These are phyloP conservation scores for Stagonosporopsis tanaceti DNA, from an alignment of 2,329 filamentous ascomycete genomes.

Conservation along the genomic window DNA sequence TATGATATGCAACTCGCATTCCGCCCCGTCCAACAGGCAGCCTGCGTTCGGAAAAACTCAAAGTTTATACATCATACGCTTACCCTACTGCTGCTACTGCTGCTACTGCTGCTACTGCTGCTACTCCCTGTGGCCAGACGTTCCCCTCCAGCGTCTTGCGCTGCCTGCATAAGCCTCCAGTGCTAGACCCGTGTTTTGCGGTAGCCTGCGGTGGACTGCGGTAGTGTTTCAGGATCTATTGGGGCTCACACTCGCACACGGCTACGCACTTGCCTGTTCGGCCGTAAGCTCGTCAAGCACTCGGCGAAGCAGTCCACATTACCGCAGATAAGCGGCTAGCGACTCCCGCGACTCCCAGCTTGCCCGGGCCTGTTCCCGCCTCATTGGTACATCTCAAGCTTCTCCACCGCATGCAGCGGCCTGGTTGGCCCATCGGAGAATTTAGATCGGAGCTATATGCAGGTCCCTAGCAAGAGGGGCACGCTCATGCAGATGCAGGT, in stretches of 20 bases:
- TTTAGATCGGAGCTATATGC: constrained; percentile 22
- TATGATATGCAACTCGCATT: neutral
- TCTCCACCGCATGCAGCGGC: neutral
- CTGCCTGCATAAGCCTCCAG: constrained; percentile 1
- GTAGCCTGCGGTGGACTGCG: neutral
- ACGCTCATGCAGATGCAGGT: neutral
- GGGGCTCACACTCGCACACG: neutral
- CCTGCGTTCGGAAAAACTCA: neutral
- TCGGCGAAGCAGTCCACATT: neutral
- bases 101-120: neutral
- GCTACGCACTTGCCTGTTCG: neutral
- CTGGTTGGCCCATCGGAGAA: constrained; percentile 27
- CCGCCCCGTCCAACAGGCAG: neutral
- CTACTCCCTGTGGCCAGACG: neutral
- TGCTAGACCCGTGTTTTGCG: neutral
- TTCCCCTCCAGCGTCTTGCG: neutral
- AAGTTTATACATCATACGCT: constrained; percentile 1
- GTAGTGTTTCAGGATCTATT: constrained; percentile 13
- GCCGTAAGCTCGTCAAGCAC: neutral
- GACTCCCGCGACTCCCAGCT: no score
- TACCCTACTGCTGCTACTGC: neutral
- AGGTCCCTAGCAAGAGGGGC: constrained; percentile 3
- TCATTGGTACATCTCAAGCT: neutral
- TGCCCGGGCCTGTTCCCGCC: no score
- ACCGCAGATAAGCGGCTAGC: neutral